These are phyloP conservation scores for Oryza brachyantha DNA, from an alignment of 176 grass and related monocot genomes.

Conservation along the genomic window DNA sequence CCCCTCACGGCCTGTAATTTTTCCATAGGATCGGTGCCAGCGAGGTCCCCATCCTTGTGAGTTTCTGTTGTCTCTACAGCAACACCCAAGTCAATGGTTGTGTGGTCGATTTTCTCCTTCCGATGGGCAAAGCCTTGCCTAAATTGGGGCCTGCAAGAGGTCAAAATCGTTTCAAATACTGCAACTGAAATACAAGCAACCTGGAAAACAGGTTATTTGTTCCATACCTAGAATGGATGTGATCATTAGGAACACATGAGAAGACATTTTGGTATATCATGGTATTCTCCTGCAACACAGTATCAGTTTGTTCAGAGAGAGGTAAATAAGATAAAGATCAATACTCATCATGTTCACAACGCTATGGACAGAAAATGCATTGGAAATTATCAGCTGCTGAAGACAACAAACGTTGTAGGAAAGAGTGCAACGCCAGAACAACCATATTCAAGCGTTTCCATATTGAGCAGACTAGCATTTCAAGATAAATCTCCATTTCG, in stretches of 20 bases:
- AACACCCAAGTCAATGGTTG: constrained; percentile 70
- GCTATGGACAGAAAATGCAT: neutral
- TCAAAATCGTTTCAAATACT: neutral
- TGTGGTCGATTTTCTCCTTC: constrained; percentile 70
- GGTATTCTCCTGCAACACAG: constrained; percentile 68
- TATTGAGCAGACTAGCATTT: neutral
- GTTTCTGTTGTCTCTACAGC: constrained; percentile 37
- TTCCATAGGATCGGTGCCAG: constrained; percentile 36
- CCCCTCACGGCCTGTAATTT: constrained; percentile 50
- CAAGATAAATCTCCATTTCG: neutral
- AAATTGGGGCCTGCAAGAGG: constrained; percentile 49
- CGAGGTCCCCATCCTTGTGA: constrained; percentile 28
- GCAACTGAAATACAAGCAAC: neutral
- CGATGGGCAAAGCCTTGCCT: constrained; percentile 49
- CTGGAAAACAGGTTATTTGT: neutral
- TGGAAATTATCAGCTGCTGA: neutral
- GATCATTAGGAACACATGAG: constrained; percentile 86
- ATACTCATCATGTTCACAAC: neutral
- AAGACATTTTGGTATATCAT: constrained; percentile 95
- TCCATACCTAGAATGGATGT: constrained; percentile 87
- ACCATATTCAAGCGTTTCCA: neutral
- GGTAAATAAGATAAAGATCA: neutral
- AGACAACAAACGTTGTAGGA: neutral
- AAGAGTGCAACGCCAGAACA: neutral
- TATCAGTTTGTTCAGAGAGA: constrained; percentile 11